These are phyloP conservation scores for Yarrowia sp. DNA, from an alignment of 805 yeast species.

Conservation along the genomic window DNA sequence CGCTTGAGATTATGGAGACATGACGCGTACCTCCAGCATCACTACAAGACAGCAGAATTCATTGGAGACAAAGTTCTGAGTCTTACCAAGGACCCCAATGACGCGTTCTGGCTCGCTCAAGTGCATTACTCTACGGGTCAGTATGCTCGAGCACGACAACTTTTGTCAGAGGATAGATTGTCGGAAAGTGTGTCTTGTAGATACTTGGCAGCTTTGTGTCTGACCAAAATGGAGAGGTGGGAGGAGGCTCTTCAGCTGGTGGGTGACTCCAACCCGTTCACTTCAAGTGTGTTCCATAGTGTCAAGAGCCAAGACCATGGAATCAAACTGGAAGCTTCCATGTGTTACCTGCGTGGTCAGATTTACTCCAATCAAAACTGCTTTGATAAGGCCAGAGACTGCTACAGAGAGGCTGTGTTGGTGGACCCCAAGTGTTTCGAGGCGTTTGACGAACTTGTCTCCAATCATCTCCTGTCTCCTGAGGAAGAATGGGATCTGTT, in stretches of 20 bases:
- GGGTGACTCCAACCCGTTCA: slow-evolving; percentile 81
- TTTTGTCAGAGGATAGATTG: slow-evolving; percentile 65
- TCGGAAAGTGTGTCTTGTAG: slow-evolving; percentile 70
- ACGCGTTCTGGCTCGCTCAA: slow-evolving; percentile 96
- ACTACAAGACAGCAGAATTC: slow-evolving; percentile 85
- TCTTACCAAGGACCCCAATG: slow-evolving; percentile 84
- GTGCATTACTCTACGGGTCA: slow-evolving; percentile 79
- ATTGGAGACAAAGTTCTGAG: slow-evolving; percentile 90
- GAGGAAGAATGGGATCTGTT: slow-evolving; percentile 86
- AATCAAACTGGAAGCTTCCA: slow-evolving; percentile 81
- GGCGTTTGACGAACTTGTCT: slow-evolving; percentile 81
- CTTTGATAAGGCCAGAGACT: slow-evolving; percentile 83
- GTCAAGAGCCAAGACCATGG: slow-evolving; percentile 64
- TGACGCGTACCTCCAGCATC: slow-evolving; percentile 91
- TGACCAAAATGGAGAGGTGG: slow-evolving; percentile 71
- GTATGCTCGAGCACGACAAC: slow-evolving; percentile 76
- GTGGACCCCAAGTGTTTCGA: slow-evolving; percentile 93
- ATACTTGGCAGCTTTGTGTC: slow-evolving; percentile 77
- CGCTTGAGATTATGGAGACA: slow-evolving; percentile 89
- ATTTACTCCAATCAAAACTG: slow-evolving; percentile 83
- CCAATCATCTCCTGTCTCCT: slow-evolving; percentile 78
- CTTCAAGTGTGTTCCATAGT: slow-evolving; percentile 49
- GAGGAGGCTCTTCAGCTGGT: slow-evolving; percentile 89
- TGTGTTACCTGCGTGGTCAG: slow-evolving; percentile 84
- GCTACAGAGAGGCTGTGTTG: slow-evolving; percentile 82